These are phyloP conservation scores for Porodaedalea pini DNA, from an alignment of 1,284 basidiomycete species.

Conservation along the genomic window DNA sequence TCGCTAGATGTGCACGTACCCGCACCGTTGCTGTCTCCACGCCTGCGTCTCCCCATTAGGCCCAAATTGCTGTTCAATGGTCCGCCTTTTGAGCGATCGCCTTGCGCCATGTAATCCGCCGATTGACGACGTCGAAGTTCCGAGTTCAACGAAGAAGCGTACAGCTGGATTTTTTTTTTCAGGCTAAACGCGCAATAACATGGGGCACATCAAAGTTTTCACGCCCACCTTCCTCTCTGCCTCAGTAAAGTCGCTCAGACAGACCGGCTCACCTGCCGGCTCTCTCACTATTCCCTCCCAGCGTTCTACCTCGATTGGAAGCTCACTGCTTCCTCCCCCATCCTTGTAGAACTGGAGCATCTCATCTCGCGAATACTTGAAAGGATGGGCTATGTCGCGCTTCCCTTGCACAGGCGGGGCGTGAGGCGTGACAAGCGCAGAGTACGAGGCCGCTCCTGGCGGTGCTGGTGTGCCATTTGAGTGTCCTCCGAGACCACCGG, in stretches of 20 bases:
- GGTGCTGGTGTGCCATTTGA: constrained; percentile 32
- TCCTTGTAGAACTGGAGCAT: constrained; percentile 83
- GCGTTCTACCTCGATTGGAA: constrained; percentile 81
- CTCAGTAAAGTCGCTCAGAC: constrained; percentile 74
- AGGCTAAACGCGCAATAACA: constrained; percentile 15
- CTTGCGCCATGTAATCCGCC: constrained; percentile 56
- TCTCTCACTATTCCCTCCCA: constrained; percentile 85
- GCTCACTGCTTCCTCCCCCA: constrained; percentile 64
- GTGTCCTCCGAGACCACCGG: constrained; percentile 25
- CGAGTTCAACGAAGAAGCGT: constrained; percentile 71
- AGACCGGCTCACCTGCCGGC: constrained; percentile 66
- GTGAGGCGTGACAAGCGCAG: constrained; percentile 65
- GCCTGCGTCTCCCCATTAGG: constrained; percentile 53
- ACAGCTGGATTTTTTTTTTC: constrained; percentile 45
- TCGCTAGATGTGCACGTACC: constrained; percentile 10
- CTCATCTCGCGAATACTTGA: constrained; percentile 84
- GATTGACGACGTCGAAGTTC: constrained; percentile 79
- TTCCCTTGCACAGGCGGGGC: constrained; percentile 47
- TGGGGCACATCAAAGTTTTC: constrained; percentile 20
- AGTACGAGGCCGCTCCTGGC: constrained; percentile 69
- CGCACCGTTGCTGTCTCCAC: constrained; percentile 57
- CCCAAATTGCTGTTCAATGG: constrained; percentile 61
- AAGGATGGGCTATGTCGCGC: constrained; percentile 67
- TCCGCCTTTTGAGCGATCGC: constrained; percentile 61
- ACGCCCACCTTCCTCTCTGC: constrained; percentile 81